Base-by-base conservation (phyloP, 176 grass and related monocot genomes). In the Eragrostis curvula region DNA sequence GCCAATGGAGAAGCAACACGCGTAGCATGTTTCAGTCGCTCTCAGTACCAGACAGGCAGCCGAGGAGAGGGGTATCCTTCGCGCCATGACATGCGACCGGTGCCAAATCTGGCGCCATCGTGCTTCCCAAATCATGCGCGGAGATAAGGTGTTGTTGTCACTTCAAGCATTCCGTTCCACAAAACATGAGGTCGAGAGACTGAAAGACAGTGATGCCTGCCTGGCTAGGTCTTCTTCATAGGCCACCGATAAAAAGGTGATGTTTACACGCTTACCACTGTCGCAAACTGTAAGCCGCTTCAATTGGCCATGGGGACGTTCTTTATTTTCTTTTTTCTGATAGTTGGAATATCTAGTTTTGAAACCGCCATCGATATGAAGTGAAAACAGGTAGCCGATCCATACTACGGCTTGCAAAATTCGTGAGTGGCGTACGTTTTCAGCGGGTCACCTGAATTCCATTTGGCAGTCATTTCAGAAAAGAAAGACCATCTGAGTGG, bases 1-100 rank as follows among this genome's bases (percentile, higher is more conserved):
- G 58, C 81, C 81, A 83, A 53, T 21, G 46, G 60, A 0, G 23
- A 17, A 53, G 59, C 81, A 83, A 74, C 70, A 83, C 59, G 46
- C 30, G 58, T n/a, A 21, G 59, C 60, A 21, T 40, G 24, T 30
- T 40, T 0, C 30, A 9, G 47, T 83, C 70, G 30, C 59, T 52
- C 4, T 68, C 64, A 24, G 6, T 2, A 12, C 29, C 24, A 14
- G 21, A 5, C 9, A 13, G 58, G n/a, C 23, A 28, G 64, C 32
- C 32, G 32, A 36, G 32, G 32, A 36, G 32, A 4, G 32, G 32
- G n/a, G n/a, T n/a, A n/a, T 36, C 45, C 47, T 24, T 16, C 70
- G 27, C 47, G 70, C 48, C 49, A 16, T 53, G 71, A 32, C 70
- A 36, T 12, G 68, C 21, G 51, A 71, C 67, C 5, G 7, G 15